phyloP scores from a whole-genome alignment of 768 basidiomycete species.

The Pholiota microspora region DNA sequence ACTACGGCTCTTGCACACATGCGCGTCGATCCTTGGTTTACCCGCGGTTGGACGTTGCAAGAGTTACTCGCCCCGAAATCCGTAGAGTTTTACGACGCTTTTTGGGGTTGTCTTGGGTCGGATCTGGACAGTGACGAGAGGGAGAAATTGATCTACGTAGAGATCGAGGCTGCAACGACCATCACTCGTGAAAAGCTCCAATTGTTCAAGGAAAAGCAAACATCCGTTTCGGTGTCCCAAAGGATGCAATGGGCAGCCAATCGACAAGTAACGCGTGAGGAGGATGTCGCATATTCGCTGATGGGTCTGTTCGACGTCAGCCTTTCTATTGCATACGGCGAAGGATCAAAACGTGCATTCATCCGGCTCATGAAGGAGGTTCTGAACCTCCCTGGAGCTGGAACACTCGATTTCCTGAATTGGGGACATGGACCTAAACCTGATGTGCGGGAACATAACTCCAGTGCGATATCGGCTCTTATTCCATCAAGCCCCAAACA shows the following conservation, averaged over 20 bases:
- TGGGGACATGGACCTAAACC: neutral
- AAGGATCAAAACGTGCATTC: neutral
- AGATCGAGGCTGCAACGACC: neutral
- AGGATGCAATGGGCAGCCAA: neutral
- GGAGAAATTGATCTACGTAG: neutral
- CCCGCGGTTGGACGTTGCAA: neutral
- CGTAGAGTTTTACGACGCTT: neutral
- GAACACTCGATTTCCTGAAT: neutral
- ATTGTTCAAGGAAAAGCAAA: neutral
- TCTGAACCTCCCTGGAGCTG: neutral
- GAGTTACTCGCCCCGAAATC: neutral
- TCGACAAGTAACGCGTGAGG: neutral
- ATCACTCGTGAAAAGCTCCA: neutral
- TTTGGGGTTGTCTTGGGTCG: neutral
- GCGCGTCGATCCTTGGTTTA: neutral
- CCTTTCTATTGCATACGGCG: neutral
- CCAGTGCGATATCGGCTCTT: neutral
- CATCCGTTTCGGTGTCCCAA: neutral
- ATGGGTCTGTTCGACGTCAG: neutral
- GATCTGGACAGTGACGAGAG: neutral
- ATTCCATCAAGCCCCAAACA: neutral
- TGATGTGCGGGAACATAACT: neutral
- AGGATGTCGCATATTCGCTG: neutral
- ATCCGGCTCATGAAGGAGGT: neutral
- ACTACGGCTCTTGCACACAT: neutral